Evolutionary conservation across 2,329 filamentous ascomycete genomes (phyloP).

Genomic region (Phaeosphaeriaceae sp.): DNA sequence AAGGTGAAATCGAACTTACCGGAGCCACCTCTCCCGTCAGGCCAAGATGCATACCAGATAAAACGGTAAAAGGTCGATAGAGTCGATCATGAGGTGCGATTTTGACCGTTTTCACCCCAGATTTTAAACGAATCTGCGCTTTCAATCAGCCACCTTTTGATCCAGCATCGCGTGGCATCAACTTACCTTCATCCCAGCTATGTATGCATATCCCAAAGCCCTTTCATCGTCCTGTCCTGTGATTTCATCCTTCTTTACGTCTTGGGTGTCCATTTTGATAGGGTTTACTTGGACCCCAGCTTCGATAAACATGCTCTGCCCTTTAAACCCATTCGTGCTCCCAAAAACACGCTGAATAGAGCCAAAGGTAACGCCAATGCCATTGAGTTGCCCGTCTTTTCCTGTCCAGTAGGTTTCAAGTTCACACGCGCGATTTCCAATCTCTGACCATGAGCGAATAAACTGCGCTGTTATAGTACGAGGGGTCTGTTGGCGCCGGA

Average conservation of each 20-base stretch:
- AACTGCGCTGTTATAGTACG: constrained; percentile 11
- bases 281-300: constrained; percentile 2
- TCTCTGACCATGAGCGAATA: constrained; percentile 16
- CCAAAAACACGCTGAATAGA: constrained; percentile 15
- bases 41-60: constrained; percentile 15
- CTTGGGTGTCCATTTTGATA: background rate
- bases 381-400: constrained; percentile 5
- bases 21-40: constrained; percentile 9
- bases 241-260: background rate
- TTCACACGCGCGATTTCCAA: constrained; percentile 9
- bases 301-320: constrained; percentile 10
- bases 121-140: constrained; percentile 3
- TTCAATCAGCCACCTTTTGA: background rate
- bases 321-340: constrained; percentile 1
- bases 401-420: constrained; percentile 24
- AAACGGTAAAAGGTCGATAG: constrained; percentile 4
- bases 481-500: constrained; percentile 8
- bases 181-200: constrained; percentile 3
- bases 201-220: background rate
- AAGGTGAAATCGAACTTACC: constrained; percentile 4
- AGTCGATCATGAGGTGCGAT: background rate
- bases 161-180: background rate
- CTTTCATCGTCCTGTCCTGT: background rate
- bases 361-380: constrained; percentile 16
- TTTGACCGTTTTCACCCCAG: background rate